These are phyloP conservation scores for Apiospora marii DNA, from an alignment of 2,329 filamentous ascomycete genomes.

Conservation along the genomic window DNA sequence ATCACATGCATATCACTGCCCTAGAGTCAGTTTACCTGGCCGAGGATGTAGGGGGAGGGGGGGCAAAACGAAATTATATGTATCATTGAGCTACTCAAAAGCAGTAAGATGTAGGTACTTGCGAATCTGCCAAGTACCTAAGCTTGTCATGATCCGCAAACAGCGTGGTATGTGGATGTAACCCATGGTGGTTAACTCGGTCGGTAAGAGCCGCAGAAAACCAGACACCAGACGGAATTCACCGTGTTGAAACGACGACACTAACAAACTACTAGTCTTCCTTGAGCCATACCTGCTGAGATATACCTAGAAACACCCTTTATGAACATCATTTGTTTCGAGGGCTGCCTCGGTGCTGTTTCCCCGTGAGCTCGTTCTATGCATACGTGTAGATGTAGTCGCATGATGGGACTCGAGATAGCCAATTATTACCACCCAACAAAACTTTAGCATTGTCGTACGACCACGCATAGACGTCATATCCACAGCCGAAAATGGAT, in stretches of 20 bases:
- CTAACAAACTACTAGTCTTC: background rate
- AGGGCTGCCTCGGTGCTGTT: background rate
- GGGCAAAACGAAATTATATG: slow-evolving; percentile 4
- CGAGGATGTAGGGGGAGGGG: background rate
- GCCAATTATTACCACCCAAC: background rate
- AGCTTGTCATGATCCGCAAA: slow-evolving; percentile 6
- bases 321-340: background rate
- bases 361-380: background rate
- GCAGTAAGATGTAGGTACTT: slow-evolving; percentile 1
- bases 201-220: slow-evolving; percentile 16
- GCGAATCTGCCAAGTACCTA: background rate
- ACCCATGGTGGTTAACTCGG: slow-evolving; percentile 16
- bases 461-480: slow-evolving; percentile 15
- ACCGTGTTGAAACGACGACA: background rate
- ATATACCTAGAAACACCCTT: background rate
- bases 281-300: background rate
- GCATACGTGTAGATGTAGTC: background rate
- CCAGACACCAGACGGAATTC: background rate
- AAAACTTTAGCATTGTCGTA: background rate
- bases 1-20: slow-evolving; percentile 1
- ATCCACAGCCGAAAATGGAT: background rate
- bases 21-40: background rate
- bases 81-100: background rate
- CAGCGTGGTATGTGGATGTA: slow-evolving; percentile 16
- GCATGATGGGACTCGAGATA: background rate